Percentiles rank a stretch among this genome's conserved stretches.
Evolutionary conservation across 352 stramenopile species (phyloP).

Genomic region (Phytophthora hibernalis): DNA sequence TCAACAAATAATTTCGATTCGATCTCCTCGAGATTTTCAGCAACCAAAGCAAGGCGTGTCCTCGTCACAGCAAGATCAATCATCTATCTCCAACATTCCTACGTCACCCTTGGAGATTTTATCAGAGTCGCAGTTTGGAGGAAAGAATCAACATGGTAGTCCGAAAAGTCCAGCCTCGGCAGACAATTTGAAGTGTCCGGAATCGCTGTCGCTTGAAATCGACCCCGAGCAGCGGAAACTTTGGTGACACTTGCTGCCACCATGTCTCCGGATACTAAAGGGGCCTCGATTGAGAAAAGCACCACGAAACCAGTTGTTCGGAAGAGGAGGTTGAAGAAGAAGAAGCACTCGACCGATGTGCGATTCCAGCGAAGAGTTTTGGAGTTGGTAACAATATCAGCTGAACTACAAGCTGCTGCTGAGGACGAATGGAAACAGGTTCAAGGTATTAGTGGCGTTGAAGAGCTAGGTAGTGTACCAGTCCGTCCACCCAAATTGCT

Average conservation of each 20-base stretch:
- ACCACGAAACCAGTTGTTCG: neutral
- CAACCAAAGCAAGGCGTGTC: neutral
- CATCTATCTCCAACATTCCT: neutral
- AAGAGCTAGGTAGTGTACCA: slow-evolving; percentile 16
- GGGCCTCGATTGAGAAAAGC: neutral
- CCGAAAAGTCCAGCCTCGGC: neutral
- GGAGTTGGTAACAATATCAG: slow-evolving; percentile 25
- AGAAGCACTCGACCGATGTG: slow-evolving; percentile 9
- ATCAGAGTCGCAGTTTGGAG: neutral
- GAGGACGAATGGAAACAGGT: slow-evolving; percentile 24
- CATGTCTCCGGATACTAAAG: neutral
- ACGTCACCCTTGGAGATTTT: neutral
- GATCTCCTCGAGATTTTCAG: neutral
- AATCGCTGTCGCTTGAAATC: neutral
- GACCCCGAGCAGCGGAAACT: neutral
- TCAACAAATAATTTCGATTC: neutral
- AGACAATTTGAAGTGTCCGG: neutral
- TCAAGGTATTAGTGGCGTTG: slow-evolving; percentile 10
- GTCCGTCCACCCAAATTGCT: neutral
- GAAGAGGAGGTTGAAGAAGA: slow-evolving; percentile 27
- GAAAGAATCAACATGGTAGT: neutral
- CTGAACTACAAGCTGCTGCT: slow-evolving; percentile 19
- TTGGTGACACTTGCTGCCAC: neutral
- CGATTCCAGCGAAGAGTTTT: slow-evolving; percentile 24
- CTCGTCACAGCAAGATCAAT: neutral